Conservation (phyloP, 176 grass and related monocot genomes). For the Cymbopogon citratus region DNA sequence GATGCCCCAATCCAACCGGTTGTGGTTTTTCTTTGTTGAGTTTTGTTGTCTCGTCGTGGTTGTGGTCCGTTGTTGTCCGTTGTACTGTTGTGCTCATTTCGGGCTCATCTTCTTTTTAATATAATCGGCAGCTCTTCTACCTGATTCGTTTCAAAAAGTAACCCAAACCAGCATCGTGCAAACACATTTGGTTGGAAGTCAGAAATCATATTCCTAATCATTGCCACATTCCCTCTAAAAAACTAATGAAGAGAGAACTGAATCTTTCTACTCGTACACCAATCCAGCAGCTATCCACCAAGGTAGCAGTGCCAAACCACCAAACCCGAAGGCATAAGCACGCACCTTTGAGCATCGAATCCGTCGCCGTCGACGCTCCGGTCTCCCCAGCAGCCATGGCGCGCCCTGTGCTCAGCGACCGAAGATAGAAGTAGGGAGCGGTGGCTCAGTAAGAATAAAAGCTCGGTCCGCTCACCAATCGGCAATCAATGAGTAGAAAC, state of each 20-base stretch:
- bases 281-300: too few species aligned
- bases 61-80: too few species aligned
- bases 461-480: not conserved
- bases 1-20: too few species aligned
- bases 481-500: too few species aligned
- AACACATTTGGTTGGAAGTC: not conserved
- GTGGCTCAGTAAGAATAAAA: not conserved
- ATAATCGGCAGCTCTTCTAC: too few species aligned
- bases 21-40: too few species aligned
- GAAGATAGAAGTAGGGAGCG: not conserved
- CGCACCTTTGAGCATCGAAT: not conserved
- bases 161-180: not conserved
- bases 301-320: not conserved
- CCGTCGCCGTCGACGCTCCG: not conserved
- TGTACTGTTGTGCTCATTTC: too few species aligned
- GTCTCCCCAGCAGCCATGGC: not conserved
- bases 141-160: too few species aligned
- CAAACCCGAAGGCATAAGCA: not conserved
- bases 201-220: not conserved
- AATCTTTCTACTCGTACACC: not conserved
- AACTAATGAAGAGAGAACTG: not conserved
- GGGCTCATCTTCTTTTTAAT: too few species aligned
- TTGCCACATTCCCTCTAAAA: not conserved
- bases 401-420: not conserved
- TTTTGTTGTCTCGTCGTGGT: too few species aligned